phyloP scores from a whole-genome alignment of 2,329 filamentous ascomycete genomes.

The Knoxdaviesia capensis region DNA sequence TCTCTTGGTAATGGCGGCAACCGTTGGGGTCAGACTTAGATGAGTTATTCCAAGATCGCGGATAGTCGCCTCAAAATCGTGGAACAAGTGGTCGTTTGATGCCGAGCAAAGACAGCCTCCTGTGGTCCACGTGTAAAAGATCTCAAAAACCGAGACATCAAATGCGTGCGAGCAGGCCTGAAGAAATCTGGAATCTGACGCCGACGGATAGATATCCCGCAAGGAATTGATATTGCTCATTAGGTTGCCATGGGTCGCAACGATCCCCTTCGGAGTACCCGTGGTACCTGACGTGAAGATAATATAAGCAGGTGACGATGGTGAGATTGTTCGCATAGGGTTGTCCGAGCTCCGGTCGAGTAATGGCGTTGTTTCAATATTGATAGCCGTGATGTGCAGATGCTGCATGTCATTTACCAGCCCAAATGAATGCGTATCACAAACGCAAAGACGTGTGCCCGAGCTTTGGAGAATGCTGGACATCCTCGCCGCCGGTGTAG shows the following conservation, averaged over 20 bases:
- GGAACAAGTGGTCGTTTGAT: conserved; percentile 53
- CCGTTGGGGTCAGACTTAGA: conserved; percentile 68
- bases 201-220: conserved; percentile 41
- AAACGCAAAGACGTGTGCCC: conserved; percentile 22
- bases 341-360: too few species aligned
- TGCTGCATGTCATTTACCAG: conserved; percentile 3
- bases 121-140: conserved; percentile 64
- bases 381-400: conserved; percentile 8
- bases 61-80: conserved; percentile 49
- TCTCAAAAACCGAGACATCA: conserved; percentile 77
- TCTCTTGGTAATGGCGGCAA: conserved; percentile 56
- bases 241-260: conserved; percentile 58
- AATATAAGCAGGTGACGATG: conserved; percentile 39
- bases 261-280: conserved; percentile 59
- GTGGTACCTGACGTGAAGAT: conserved; percentile 76
- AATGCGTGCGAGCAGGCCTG: conserved; percentile 75
- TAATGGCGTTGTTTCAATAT: conserved; percentile 11
- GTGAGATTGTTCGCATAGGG: too few species aligned
- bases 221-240: conserved; percentile 55
- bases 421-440: conserved; percentile 12
- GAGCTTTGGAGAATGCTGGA: conserved; percentile 42
- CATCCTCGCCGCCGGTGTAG: conserved; percentile 43
- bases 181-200: conserved; percentile 35
- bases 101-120: conserved; percentile 65
- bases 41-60: conserved; percentile 48